A percentile compares a stretch with the other conserved stretches of the same genome.
phyloP scores from a whole-genome alignment of 2,329 filamentous ascomycete genomes.

The Fusarium falciforme region DNA sequence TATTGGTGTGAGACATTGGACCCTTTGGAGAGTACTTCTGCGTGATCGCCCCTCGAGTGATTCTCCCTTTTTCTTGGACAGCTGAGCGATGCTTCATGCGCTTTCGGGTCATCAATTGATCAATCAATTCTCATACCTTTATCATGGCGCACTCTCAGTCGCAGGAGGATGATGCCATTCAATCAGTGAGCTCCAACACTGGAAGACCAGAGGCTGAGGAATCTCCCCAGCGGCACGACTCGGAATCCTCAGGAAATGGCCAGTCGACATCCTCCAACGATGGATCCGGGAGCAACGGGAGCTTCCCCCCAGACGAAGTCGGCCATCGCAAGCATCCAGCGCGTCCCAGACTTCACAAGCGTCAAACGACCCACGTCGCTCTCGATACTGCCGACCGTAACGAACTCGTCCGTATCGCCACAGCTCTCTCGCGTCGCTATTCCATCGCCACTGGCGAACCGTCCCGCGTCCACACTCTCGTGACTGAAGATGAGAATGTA shows the following conservation, averaged over 20 bases:
- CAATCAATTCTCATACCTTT: background rate
- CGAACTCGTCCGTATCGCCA: conserved; percentile 55
- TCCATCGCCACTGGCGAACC: conserved; percentile 38
- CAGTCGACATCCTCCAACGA: background rate
- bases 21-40: background rate
- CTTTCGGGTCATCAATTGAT: background rate
- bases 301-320: background rate
- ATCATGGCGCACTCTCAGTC: background rate
- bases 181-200: background rate
- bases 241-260: background rate
- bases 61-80: background rate
- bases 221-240: background rate
- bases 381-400: conserved; percentile 49
- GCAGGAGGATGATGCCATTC: background rate
- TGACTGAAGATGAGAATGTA: conserved; percentile 43
- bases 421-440: conserved; percentile 51
- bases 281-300: background rate
- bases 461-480: conserved; percentile 27
- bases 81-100: background rate
- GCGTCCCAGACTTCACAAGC: background rate
- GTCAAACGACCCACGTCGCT: conserved; percentile 11
- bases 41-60: background rate
- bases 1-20: background rate
- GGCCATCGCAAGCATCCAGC: background rate
- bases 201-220: background rate